These are phyloP conservation scores for Cutaneotrichosporon cavernicola DNA, from an alignment of 1,284 basidiomycete species.

Conservation along the genomic window DNA sequence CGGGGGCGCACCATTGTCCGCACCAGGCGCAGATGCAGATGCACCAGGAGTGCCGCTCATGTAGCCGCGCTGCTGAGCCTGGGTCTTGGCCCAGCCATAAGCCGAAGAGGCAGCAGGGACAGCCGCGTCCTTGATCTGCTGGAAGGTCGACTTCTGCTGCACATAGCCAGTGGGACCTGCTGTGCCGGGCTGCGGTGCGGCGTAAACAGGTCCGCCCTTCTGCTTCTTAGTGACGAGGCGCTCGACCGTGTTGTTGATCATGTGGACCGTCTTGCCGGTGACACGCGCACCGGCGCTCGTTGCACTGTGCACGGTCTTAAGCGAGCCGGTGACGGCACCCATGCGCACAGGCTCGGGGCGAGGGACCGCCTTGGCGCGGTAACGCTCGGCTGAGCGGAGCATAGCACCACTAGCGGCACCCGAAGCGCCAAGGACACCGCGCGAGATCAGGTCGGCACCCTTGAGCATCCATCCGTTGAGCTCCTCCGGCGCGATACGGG, in stretches of 20 bases:
- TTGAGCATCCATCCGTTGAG: constrained; percentile 67
- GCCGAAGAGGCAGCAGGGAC: constrained; percentile 7
- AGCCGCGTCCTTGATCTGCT: constrained; percentile 13
- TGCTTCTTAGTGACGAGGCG: constrained; percentile 16
- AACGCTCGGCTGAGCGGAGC: constrained; percentile 63
- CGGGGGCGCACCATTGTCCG: neutral
- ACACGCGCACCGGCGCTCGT: constrained; percentile 8
- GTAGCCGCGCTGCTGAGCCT: neutral
- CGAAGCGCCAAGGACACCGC: constrained; percentile 66
- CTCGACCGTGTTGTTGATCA: constrained; percentile 21
- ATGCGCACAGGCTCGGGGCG: constrained; percentile 21
- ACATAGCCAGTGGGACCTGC: neutral
- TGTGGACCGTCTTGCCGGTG: constrained; percentile 14
- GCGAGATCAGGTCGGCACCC: constrained; percentile 57
- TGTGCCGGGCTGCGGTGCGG: constrained; percentile 4
- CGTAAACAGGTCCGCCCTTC: constrained; percentile 8
- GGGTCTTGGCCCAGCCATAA: neutral
- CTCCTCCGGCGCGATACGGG: constrained; percentile 65
- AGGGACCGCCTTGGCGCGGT: constrained; percentile 53
- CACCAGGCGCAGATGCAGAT: neutral
- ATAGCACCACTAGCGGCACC: constrained; percentile 60
- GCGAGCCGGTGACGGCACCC: constrained; percentile 1
- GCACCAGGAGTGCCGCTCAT: neutral
- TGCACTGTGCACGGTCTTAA: constrained; percentile 13
- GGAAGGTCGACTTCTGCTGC: constrained; percentile 7